Evolutionary conservation across 2,329 filamentous ascomycete genomes (phyloP), one percentile per base, ranked within the genome.

Genomic region (Helicocarpus griseus): DNA sequence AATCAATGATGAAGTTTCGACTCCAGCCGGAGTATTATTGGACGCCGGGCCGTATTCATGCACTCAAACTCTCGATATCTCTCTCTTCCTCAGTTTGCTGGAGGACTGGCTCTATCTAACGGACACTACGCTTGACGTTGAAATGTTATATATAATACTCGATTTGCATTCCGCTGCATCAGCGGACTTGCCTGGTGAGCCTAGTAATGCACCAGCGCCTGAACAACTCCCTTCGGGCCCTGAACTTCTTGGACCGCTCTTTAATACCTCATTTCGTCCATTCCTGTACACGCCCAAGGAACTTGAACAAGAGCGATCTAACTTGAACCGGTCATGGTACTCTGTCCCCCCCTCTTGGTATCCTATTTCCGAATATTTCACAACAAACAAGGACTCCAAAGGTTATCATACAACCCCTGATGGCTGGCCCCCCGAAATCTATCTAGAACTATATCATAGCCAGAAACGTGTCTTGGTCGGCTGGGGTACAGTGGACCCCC

Each of bases 381-480:
- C 67, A 5, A 68, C 70, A 1, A 60, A 73, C 7, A 59, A 64
- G 26, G 58, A 68, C 38, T 45, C 58, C 9, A 57, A 65, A 2
- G 68, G 71, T 17, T 58, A 64, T 6, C 66, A 67, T 33, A 71
- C 70, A 19, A 83, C 81, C 0, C 61, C 70, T 0, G 73, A 82
- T 64, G 82, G 82, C 9, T 86, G 82, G 82, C 82, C 82, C 0
- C 77, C 75, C n/a, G 76, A 80, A 57, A 72, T 74, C 19, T 81
- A 75, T 57, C 64, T 83, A 31, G 78, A 81, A 56, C 72, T 83
- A 41, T 68, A 71, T 1, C 67, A 73, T 44, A n/a, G n/a, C n/a
- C 70, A 72, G n/a, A 74, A 74, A 56, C 71, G 82, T 29, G 57
- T 85, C 2, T 59, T 85, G 2, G 62, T 78, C 7, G 73, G 74